phyloP scores from a whole-genome alignment of 306 rosid genomes.

The Trifolium repens region DNA sequence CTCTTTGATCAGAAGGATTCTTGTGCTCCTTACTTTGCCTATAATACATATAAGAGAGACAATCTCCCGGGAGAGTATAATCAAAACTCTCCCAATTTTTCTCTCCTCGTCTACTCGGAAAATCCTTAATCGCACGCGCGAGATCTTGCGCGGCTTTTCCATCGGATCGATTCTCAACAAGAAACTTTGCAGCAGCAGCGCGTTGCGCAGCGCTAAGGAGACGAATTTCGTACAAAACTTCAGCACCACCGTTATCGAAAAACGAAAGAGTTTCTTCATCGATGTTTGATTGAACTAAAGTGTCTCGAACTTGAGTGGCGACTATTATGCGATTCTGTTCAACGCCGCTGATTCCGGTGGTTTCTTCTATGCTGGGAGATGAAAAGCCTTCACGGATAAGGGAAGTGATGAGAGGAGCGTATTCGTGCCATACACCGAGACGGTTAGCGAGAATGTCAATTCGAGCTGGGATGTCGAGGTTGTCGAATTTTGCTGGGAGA shows the following conservation, averaged over 20 bases:
- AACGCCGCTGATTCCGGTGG: conserved; percentile 71
- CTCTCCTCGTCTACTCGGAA: conserved; percentile 68
- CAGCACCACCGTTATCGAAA: conserved; percentile 75
- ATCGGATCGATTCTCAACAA: conserved; percentile 53
- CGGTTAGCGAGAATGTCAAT: conserved; percentile 71
- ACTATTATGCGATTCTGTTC: conserved; percentile 80
- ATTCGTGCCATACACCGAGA: conserved; percentile 81
- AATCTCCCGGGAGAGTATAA: conserved; percentile 69
- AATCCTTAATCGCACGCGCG: conserved; percentile 82
- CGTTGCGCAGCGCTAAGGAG: conserved; percentile 66
- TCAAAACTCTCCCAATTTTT: conserved; percentile 73
- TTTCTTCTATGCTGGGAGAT: conserved; percentile 69
- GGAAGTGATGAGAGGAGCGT: conserved; percentile 72
- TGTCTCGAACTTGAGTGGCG: conserved; percentile 74
- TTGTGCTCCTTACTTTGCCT: conserved; percentile 67
- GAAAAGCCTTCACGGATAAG: conserved; percentile 74
- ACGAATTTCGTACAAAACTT: conserved; percentile 71
- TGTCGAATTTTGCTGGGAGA: conserved; percentile 53
- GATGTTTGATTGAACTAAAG: conserved; percentile 58
- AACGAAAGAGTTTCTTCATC: conserved; percentile 51
- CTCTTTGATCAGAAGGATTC: conserved; percentile 49
- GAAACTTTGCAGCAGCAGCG: conserved; percentile 60
- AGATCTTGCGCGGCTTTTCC: conserved; percentile 63
- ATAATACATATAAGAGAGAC: conserved; percentile 70
- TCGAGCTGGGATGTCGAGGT: conserved; percentile 59